Evolutionary conservation across 306 rosid genomes (phyloP).

Genomic region (Prinsepia uniflora): DNA sequence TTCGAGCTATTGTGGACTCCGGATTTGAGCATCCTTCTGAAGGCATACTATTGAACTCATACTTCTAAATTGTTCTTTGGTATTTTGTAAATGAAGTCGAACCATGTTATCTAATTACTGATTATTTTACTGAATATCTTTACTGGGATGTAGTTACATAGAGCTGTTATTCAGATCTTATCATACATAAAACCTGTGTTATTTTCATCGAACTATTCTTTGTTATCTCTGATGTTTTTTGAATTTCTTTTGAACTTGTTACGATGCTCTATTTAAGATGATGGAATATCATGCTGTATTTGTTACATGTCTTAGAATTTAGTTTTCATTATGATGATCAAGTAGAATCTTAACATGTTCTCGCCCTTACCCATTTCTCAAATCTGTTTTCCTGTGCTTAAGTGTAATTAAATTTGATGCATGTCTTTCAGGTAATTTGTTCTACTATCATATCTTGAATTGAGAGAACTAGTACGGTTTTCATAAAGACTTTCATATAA

Average conservation of each 20-base stretch:
- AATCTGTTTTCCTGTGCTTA: neutral
- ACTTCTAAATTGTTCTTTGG: neutral
- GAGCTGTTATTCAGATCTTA: too few relatives aligned
- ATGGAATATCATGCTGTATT: neutral
- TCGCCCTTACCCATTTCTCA: too few relatives aligned
- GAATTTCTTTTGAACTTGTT: neutral
- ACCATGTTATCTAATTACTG: neutral
- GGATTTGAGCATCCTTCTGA: slow-evolving; percentile 99
- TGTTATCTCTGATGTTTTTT: neutral
- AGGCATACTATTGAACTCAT: slow-evolving; percentile 46
- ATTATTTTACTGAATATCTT: neutral
- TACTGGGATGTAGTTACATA: neutral
- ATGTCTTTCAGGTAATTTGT: slow-evolving; percentile 68
- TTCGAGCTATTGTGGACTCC: slow-evolving; percentile 93
- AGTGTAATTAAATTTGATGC: slow-evolving; percentile 2
- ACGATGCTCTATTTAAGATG: neutral
- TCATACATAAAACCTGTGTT: neutral
- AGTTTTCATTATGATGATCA: neutral
- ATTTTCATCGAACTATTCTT: neutral
- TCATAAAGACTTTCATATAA: slow-evolving; percentile 54
- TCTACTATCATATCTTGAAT: slow-evolving; percentile 56
- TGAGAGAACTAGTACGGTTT: slow-evolving; percentile 63
- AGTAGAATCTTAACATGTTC: too few relatives aligned
- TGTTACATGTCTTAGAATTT: neutral
- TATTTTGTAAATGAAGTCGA: neutral